Evolutionary conservation across 139 green algal species (phyloP).

Genomic region (Monoraphidium neglectum): DNA sequence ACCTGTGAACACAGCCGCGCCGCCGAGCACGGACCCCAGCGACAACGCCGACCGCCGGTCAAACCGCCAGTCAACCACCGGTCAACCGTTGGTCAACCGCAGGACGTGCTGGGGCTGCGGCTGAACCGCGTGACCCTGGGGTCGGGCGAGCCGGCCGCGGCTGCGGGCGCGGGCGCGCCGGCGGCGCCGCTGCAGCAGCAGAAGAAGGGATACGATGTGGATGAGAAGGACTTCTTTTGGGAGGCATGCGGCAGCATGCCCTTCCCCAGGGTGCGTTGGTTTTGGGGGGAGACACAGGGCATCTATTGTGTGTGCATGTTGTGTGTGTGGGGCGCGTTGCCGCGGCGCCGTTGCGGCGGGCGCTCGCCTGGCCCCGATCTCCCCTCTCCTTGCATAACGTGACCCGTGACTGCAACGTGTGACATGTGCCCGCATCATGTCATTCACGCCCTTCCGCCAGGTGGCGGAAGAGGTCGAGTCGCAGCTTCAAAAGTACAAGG

Average conservation of each 20-base stretch:
- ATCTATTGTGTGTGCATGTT: too few relatives aligned
- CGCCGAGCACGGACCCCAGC: too few relatives aligned
- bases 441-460: constrained; percentile 1
- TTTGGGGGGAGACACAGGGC: too few relatives aligned
- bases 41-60: too few relatives aligned
- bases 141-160: constrained; percentile 30
- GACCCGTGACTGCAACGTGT: too few relatives aligned
- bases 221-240: constrained; percentile 89
- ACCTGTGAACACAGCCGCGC: too few relatives aligned
- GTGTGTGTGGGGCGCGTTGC: too few relatives aligned
- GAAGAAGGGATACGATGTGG: constrained; percentile 88
- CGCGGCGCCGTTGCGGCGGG: too few relatives aligned
- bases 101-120: constrained; percentile 92
- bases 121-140: constrained; percentile 87
- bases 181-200: constrained; percentile 21
- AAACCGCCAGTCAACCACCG: too few relatives aligned
- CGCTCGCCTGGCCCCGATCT: too few relatives aligned
- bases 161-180: constrained; percentile 17
- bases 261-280: constrained; percentile 68
- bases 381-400: too few relatives aligned
- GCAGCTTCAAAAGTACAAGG: constrained; percentile 86
- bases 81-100: constrained; percentile 12
- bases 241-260: constrained; percentile 61
- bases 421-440: background rate
- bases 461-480: constrained; percentile 80